These are phyloP conservation scores for Saturnispora mendoncae DNA, from an alignment of 805 yeast genomes.

Conservation along the genomic window DNA sequence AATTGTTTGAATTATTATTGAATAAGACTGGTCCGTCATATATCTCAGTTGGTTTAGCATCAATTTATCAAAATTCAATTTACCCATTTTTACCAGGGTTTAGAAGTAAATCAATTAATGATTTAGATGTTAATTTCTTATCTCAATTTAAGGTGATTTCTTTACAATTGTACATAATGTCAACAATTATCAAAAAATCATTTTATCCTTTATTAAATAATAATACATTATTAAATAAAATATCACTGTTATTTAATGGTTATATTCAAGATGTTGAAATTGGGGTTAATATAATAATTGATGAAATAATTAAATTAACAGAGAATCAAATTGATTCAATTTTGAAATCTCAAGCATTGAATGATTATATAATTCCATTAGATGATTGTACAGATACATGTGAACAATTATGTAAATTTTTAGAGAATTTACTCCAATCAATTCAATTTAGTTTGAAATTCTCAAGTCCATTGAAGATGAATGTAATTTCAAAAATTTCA, in stretches of 20 bases:
- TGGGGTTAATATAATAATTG: conserved; percentile 54
- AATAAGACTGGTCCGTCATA: conserved; percentile 66
- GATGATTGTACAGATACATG: conserved; percentile 64
- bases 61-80: conserved; percentile 37
- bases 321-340: conserved; percentile 41
- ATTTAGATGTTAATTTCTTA: conserved; percentile 16
- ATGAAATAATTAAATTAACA: conserved; percentile 47
- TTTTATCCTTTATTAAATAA: conserved; percentile 57
- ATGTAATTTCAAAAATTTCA: conserved; percentile 18
- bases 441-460: conserved; percentile 28
- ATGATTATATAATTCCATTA: conserved; percentile 42
- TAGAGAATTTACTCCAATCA: conserved; percentile 31
- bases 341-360: conserved; percentile 53
- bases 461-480: conserved; percentile 19
- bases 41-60: conserved; percentile 67
- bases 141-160: conserved; percentile 20
- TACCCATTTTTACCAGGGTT: conserved; percentile 20
- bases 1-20: conserved; percentile 56
- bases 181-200: conserved; percentile 66
- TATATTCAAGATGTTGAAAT: conserved; percentile 38
- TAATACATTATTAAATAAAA: conserved; percentile 13
- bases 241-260: conserved; percentile 20
- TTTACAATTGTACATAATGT: conserved; percentile 43
- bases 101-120: conserved; percentile 21
- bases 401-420: conserved; percentile 46